These are phyloP conservation scores for Grosmannia clavigera DNA, from an alignment of 2,329 filamentous ascomycete species.

Conservation along the genomic window DNA sequence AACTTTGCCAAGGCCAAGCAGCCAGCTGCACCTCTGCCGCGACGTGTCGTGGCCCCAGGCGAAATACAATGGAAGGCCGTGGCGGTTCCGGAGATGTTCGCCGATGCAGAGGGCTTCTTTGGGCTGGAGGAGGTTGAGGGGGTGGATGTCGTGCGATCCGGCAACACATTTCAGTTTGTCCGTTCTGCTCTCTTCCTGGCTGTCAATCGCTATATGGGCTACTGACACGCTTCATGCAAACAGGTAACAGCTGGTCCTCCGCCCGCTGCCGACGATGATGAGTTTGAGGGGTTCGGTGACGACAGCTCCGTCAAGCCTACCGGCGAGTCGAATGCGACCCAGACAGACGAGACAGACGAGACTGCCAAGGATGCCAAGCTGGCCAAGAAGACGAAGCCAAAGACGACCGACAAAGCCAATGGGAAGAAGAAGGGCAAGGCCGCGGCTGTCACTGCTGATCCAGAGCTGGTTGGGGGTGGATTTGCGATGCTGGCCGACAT, in stretches of 20 bases:
- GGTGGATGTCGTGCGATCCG: conserved; percentile 67
- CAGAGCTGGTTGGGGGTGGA: conserved; percentile 31
- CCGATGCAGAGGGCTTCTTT: conserved; percentile 89
- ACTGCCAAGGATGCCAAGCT: neutral
- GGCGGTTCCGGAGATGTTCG: conserved; percentile 62
- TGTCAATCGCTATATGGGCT: neutral
- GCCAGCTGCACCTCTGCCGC: conserved; percentile 17
- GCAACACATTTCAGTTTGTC: conserved; percentile 46
- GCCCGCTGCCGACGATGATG: conserved; percentile 17
- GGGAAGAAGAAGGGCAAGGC: neutral
- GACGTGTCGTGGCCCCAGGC: conserved; percentile 30
- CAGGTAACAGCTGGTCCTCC: conserved; percentile 16
- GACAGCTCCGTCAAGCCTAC: neutral
- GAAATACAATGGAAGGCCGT: conserved; percentile 44
- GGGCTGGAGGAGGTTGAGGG: conserved; percentile 85
- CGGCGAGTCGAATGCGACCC: neutral
- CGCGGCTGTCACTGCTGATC: conserved; percentile 17
- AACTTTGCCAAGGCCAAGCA: neutral
- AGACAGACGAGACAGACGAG: neutral
- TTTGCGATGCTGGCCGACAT: conserved; percentile 45
- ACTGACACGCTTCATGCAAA: neutral
- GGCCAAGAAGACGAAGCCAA: neutral
- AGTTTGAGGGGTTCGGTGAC: conserved; percentile 22
- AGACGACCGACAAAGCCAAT: neutral
- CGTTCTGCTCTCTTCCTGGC: conserved; percentile 9